Evolutionary conservation across 306 rosid species (phyloP).

Genomic region (Trifolium repens): DNA sequence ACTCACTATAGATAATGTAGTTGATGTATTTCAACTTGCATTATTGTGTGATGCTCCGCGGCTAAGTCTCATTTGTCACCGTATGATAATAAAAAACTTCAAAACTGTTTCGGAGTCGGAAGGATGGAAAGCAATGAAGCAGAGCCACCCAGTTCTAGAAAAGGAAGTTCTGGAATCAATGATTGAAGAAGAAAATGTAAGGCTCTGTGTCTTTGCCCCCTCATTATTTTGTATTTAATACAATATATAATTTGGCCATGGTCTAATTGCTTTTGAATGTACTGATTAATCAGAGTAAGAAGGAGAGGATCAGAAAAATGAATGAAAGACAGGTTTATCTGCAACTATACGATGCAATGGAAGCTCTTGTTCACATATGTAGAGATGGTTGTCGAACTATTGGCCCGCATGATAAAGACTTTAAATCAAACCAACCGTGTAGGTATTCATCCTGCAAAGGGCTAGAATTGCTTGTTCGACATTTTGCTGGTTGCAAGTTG

Average conservation of each 20-base stretch:
- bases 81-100: conserved; percentile 58
- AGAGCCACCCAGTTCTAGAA: conserved; percentile 76
- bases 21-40: conserved; percentile 84
- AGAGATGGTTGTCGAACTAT: conserved; percentile 92
- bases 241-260: not conserved
- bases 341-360: conserved; percentile 90
- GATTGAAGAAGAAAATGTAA: conserved; percentile 71
- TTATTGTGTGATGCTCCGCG: conserved; percentile 82
- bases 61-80: conserved; percentile 81
- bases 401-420: conserved; percentile 84
- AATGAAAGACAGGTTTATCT: conserved; percentile 69
- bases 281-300: conserved; percentile 57
- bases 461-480: conserved; percentile 86
- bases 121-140: conserved; percentile 81
- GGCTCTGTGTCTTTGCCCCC: not conserved
- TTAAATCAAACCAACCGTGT: conserved; percentile 75
- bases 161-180: conserved; percentile 59
- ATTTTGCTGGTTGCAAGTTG: conserved; percentile 84
- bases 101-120: conserved; percentile 66
- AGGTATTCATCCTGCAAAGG: conserved; percentile 80
- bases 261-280: conserved; percentile 17
- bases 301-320: conserved; percentile 59
- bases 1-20: conserved; percentile 63
- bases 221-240: not conserved
- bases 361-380: conserved; percentile 93